Percentiles rank a stretch among this genome's conserved stretches.
Conservation (phyloP, 2,329 filamentous ascomycete species). For the Cladophialophora yegresii region DNA sequence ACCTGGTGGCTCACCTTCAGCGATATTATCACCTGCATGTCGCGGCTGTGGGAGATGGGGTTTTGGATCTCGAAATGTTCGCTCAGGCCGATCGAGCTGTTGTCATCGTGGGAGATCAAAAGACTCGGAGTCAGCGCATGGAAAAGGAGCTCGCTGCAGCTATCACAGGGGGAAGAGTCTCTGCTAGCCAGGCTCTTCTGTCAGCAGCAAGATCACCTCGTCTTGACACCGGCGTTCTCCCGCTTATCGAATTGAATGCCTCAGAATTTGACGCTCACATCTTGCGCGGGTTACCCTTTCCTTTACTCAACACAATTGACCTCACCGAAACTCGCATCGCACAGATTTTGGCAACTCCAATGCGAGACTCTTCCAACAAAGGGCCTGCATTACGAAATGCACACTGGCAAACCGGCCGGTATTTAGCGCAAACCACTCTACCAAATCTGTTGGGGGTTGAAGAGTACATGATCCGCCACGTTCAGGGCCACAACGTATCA, state of each 20-base stretch:
- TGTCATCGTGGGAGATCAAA: neutral
- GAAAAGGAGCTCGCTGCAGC: neutral
- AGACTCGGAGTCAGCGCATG: neutral
- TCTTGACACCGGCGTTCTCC: neutral
- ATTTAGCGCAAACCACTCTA: neutral
- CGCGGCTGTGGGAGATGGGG: neutral
- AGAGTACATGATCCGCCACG: conserved; percentile 52
- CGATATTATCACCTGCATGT: neutral
- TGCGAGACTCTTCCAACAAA: neutral
- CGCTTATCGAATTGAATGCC: neutral
- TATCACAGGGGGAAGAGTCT: too few relatives aligned
- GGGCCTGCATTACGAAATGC: neutral
- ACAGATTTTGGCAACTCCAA: neutral
- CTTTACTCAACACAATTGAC: neutral
- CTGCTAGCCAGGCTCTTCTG: too few relatives aligned
- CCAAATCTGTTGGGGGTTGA: conserved; percentile 54
- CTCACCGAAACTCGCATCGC: neutral
- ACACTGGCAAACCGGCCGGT: neutral
- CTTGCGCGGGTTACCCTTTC: neutral
- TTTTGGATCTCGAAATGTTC: neutral
- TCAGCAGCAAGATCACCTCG: too few relatives aligned
- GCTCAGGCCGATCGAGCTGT: conserved; percentile 1
- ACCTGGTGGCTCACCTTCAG: neutral
- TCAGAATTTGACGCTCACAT: neutral
- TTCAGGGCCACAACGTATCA: conserved; percentile 50